Conservation (phyloP, 257 asterid species). For the Osmanthus fragrans region DNA sequence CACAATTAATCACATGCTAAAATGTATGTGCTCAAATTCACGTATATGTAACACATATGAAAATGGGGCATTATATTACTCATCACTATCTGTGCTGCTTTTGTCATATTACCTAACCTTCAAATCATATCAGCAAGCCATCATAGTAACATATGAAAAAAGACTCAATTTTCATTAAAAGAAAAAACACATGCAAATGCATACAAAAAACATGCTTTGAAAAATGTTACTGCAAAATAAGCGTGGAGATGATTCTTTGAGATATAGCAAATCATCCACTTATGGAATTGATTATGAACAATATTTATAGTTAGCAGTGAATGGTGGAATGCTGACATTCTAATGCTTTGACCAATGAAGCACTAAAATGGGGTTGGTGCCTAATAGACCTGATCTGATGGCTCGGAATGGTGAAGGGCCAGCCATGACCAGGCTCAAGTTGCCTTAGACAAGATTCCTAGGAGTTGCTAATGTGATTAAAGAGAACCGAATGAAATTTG, state of each 20-base stretch:
- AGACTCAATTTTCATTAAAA: background rate
- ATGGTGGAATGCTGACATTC: background rate
- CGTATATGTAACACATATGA: background rate
- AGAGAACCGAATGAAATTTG: background rate
- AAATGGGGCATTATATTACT: background rate
- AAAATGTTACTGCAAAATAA: background rate
- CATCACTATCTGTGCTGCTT: background rate
- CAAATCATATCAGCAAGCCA: background rate
- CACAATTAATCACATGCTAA: background rate
- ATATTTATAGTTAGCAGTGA: background rate
- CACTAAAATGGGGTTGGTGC: background rate
- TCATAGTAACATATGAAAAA: background rate
- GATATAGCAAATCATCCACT: background rate
- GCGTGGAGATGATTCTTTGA: background rate
- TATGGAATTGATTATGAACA: background rate
- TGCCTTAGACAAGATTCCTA: slow-evolving; percentile 5
- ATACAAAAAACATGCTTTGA: background rate
- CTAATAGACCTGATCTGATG: background rate
- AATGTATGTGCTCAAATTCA: slow-evolving; percentile 4
- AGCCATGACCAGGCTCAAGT: slow-evolving; percentile 4
- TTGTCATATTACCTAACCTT: background rate
- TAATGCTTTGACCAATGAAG: background rate
- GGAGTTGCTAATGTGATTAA: background rate
- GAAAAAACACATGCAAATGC: background rate
- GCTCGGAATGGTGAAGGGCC: background rate